Evolutionary conservation across 2,329 filamentous ascomycete genomes (phyloP).

Genomic region (Chaetomiaceae sp.): DNA sequence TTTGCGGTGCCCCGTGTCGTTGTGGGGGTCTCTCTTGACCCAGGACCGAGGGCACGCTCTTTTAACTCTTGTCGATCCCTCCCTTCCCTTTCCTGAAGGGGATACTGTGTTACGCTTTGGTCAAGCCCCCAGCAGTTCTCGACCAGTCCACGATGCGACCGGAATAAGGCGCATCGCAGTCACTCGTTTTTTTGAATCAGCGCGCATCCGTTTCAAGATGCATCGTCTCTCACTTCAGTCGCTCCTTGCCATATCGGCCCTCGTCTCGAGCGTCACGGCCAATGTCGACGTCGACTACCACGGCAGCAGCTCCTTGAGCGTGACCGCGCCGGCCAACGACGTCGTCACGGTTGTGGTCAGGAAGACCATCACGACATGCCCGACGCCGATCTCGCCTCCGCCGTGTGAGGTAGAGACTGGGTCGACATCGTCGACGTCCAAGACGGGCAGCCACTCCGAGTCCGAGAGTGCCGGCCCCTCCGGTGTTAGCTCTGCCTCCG

Average conservation of each 20-base stretch:
- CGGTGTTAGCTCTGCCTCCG: background rate
- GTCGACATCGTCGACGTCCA: conserved; percentile 1
- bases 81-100: background rate
- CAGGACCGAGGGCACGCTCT: background rate
- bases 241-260: conserved; percentile 20
- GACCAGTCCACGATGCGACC: conserved; percentile 9
- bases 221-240: conserved; percentile 23
- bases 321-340: background rate
- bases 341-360: conserved; percentile 17
- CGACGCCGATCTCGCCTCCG: conserved; percentile 9
- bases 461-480: background rate
- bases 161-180: conserved; percentile 10
- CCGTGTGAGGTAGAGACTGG: conserved; percentile 2
- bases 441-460: background rate
- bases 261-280: conserved; percentile 18
- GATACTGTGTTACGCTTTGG: background rate
- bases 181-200: conserved; percentile 18
- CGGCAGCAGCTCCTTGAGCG: background rate
- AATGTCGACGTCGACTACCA: background rate
- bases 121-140: conserved; percentile 3
- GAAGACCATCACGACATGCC: conserved; percentile 17
- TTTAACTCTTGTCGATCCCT: conserved; percentile 9
- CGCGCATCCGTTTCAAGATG: conserved; percentile 18
- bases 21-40: no score
- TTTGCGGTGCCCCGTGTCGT: no score